A percentile compares a stretch with the other conserved stretches of the same genome.
Conservation (phyloP, 1,284 basidiomycete species). For the Ganoderma lingzhi region DNA sequence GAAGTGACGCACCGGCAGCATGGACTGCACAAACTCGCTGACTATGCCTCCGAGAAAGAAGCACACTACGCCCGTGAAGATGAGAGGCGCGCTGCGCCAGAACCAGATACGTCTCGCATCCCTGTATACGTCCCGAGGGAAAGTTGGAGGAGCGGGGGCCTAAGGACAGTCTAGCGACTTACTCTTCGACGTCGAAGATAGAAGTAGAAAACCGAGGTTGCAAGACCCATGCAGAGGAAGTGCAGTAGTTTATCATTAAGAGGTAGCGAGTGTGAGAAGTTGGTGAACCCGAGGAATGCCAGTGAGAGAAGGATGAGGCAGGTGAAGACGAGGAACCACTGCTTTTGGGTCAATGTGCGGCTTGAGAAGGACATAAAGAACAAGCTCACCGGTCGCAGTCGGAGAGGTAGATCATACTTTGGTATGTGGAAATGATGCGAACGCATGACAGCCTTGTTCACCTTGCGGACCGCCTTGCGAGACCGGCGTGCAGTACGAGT, state of each 20-base stretch:
- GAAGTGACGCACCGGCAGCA: conserved; percentile 69
- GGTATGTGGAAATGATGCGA: conserved; percentile 64
- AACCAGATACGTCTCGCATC: conserved; percentile 81
- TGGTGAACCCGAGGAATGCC: conserved; percentile 78
- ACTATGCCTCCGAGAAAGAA: conserved; percentile 84
- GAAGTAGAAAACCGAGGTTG: conserved; percentile 86
- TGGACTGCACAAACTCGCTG: conserved; percentile 87
- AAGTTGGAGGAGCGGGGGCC: neutral
- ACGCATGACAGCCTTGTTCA: conserved; percentile 61
- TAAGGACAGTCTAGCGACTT: conserved; percentile 39
- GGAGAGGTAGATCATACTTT: conserved; percentile 73
- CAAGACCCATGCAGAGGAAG: conserved; percentile 81
- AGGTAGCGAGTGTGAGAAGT: conserved; percentile 68
- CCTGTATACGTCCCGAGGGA: conserved; percentile 45
- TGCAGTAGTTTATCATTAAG: conserved; percentile 88
- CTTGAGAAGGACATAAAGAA: conserved; percentile 5
- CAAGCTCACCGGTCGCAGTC: conserved; percentile 71
- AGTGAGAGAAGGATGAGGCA: conserved; percentile 68
- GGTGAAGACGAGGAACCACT: conserved; percentile 83
- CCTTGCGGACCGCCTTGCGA: conserved; percentile 45
- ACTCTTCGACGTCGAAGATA: conserved; percentile 91
- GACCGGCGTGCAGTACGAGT: conserved; percentile 34
- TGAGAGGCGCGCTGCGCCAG: conserved; percentile 81
- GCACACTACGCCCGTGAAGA: conserved; percentile 74
- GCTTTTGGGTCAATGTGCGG: neutral